These are phyloP conservation scores for Emericellopsis terricola DNA, from an alignment of 495 filamentous ascomycete genomes.

Conservation along the genomic window DNA sequence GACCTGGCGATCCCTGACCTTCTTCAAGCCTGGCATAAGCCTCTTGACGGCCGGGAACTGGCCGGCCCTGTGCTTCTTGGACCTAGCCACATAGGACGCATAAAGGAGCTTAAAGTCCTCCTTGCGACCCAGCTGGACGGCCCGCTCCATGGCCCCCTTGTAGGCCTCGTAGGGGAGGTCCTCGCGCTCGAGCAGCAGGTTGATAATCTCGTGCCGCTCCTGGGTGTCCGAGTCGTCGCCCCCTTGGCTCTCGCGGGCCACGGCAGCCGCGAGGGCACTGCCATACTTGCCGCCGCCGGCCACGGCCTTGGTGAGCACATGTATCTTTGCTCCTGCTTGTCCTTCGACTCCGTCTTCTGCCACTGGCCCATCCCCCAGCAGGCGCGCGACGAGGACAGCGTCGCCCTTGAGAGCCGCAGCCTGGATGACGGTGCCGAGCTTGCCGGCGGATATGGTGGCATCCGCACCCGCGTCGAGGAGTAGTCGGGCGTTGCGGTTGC, in stretches of 20 bases:
- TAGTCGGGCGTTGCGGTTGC: conserved; percentile 5
- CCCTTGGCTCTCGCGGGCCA: conserved; percentile 2
- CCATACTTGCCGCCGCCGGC: too few species aligned
- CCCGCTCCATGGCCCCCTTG: conserved; percentile 3
- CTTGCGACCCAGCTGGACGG: conserved; percentile 3
- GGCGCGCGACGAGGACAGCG: not conserved
- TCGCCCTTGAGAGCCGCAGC: conserved; percentile 4
- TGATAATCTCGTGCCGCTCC: conserved; percentile 1
- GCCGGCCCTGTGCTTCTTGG: conserved; percentile 1
- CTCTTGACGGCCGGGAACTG: too few species aligned
- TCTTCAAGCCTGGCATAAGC: too few species aligned
- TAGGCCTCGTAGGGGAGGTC: conserved; percentile 2
- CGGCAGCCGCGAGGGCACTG: conserved; percentile 2
- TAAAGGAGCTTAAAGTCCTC: conserved; percentile 2
- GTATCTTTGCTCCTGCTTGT: too few species aligned
- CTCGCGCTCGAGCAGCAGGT: conserved; percentile 1
- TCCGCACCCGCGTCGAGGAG: conserved; percentile 5
- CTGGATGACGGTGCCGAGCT: conserved; percentile 4
- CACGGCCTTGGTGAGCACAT: too few species aligned
- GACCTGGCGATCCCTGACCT: too few species aligned
- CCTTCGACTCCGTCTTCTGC: too few species aligned
- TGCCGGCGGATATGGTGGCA: conserved; percentile 3
- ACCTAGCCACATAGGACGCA: too few species aligned
- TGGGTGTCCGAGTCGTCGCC: conserved; percentile 2
- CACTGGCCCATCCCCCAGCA: conserved; percentile 1